Base-by-base conservation (phyloP, 495 filamentous ascomycete genomes). In the Cairneyella variabilis region DNA sequence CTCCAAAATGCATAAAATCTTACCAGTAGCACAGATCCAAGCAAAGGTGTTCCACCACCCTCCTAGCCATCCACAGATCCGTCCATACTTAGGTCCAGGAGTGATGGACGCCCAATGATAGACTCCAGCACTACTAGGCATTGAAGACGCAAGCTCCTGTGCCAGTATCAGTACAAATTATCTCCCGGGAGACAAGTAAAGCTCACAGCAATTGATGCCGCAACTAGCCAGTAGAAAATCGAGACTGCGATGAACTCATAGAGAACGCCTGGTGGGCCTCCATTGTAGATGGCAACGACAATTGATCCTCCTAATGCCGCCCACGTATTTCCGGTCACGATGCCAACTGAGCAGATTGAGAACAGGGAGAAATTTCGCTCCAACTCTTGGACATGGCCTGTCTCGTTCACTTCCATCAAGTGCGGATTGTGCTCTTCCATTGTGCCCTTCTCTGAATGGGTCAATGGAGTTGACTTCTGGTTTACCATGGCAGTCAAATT, bases 51-150 rank as follows among this genome's bases (percentile, higher is more conserved):
- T 95, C 71, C 85, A 80, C 68, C 78, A 88, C 6, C 89, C 90
- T 0, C 86, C 83, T 52, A 88, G 91, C 69, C 83, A 93, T 20
- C 89, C 88, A 36, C 80, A 70, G 1, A 79, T 65, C 11, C 86
- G 78, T 23, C 89, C 89, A 66, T 83, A 85, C 45, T 71, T 78
- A 8, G 41, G 55, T 2, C 86, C 87, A 4, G 80, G 83, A 0
- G 88, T 88, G 14, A 90, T 78, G 0, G 83, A 82, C 2, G 88
- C 86, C 88, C 88, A 93, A 63, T 92, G 89, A 53, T 92, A 91
- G 2, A 95, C 55, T 16, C 88, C 87, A 12, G 83, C 87, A 7
- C 83, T 80, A 0, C 86, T 90, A 3, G 88, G 88, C 56, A 92
- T 86, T 0, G 84, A 77, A 1, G 87, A 91, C 2, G 89, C 85